Conservation (phyloP, 805 yeast genomes). For the Saturnispora hagleri region DNA sequence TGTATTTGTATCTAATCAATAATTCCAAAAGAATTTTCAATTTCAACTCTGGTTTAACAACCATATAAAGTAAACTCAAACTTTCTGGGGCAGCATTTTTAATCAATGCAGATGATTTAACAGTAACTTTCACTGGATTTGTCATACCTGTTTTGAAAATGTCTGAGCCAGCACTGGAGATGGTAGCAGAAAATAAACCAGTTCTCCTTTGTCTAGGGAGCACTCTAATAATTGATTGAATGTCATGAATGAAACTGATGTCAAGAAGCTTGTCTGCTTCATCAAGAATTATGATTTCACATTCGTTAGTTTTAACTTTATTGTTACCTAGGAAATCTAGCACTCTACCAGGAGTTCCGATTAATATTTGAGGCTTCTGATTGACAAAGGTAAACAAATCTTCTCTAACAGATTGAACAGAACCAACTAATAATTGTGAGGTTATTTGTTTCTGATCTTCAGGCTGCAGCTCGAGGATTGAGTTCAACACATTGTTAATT, state of each 20-base stretch:
- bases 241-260: slow-evolving; percentile 60
- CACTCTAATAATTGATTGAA: slow-evolving; percentile 52
- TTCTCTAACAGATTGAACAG: slow-evolving; percentile 53
- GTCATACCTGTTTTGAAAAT: slow-evolving; percentile 85
- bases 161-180: slow-evolving; percentile 68
- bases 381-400: slow-evolving; percentile 54
- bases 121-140: slow-evolving; percentile 84
- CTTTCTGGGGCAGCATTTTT: slow-evolving; percentile 48
- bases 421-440: slow-evolving; percentile 60
- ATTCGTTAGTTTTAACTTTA: slow-evolving; percentile 47
- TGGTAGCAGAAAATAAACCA: slow-evolving; percentile 90
- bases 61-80: slow-evolving; percentile 51
- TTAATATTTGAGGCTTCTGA: slow-evolving; percentile 58
- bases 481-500: slow-evolving; percentile 56
- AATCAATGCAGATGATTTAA: slow-evolving; percentile 36
- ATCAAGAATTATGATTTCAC: slow-evolving; percentile 74
- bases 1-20: slow-evolving; percentile 45
- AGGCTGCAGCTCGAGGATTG: slow-evolving; percentile 50
- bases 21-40: slow-evolving; percentile 48
- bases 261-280: slow-evolving; percentile 91
- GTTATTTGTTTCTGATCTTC: slow-evolving; percentile 32
- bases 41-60: slow-evolving; percentile 52
- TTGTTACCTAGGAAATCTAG: slow-evolving; percentile 60
- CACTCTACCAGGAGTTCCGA: slow-evolving; percentile 90
- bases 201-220: slow-evolving; percentile 90